Percentiles rank a stretch among this genome's conserved stretches.
phyloP scores from a whole-genome alignment of 345 rosid species.

The Acer saccharum region DNA sequence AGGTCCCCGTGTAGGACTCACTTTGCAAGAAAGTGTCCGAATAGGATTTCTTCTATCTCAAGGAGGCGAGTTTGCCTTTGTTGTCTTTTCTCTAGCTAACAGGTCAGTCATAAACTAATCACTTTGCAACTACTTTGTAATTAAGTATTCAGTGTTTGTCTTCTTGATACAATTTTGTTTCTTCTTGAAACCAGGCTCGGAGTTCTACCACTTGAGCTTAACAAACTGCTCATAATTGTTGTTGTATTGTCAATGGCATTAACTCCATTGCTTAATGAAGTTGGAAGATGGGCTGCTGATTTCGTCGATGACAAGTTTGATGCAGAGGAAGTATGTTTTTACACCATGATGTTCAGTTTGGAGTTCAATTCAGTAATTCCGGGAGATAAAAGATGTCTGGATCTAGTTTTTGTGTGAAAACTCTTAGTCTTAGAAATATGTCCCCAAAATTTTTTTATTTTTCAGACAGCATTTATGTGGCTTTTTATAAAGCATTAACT shows the following conservation, averaged over 20 bases:
- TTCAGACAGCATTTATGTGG: slow-evolving; percentile 1
- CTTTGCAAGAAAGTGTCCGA: slow-evolving; percentile 86
- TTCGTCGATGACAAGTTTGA: slow-evolving; percentile 60
- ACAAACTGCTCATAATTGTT: slow-evolving; percentile 93
- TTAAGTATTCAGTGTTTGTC: slow-evolving; percentile 5
- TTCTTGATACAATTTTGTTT: slow-evolving; percentile 21
- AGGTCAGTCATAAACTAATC: slow-evolving; percentile 43
- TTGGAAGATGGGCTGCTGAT: slow-evolving; percentile 83
- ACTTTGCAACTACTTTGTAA: slow-evolving; percentile 18
- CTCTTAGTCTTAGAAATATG: neutral
- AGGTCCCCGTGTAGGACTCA: slow-evolving; percentile 97
- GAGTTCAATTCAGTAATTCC: slow-evolving; percentile 8
- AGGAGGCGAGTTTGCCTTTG: slow-evolving; percentile 98
- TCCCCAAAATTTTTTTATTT: neutral
- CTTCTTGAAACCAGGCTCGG: slow-evolving; percentile 66
- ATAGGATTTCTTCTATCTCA: slow-evolving; percentile 90
- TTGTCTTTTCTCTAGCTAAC: slow-evolving; percentile 94
- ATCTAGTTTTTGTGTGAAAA: neutral
- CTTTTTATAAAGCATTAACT: neutral
- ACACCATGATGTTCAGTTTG: slow-evolving; percentile 1
- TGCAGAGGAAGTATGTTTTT: slow-evolving; percentile 46
- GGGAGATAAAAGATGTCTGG: slow-evolving; percentile 3
- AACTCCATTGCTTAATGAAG: slow-evolving; percentile 86
- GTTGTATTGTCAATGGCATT: slow-evolving; percentile 96
- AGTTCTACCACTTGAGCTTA: slow-evolving; percentile 95